Percentiles rank a stretch among this genome's conserved stretches.
Conservation (phyloP, 805 yeast species). For the Phaffomyces opuntiae region DNA sequence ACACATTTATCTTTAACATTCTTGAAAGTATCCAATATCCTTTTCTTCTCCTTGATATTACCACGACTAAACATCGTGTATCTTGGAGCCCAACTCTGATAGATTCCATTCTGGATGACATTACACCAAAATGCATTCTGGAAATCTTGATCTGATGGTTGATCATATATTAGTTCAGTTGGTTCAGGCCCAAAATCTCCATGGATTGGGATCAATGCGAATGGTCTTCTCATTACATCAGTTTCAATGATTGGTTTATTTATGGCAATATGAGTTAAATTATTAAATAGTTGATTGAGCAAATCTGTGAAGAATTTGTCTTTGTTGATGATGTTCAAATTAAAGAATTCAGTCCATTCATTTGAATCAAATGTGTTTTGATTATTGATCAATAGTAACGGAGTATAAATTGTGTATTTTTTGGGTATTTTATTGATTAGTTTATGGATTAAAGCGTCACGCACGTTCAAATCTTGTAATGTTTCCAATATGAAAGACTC, state of each 20-base stretch:
- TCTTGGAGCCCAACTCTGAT: conserved; percentile 78
- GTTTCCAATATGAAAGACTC: not conserved
- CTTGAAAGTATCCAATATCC: conserved; percentile 43
- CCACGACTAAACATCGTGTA: conserved; percentile 88
- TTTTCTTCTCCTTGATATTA: conserved; percentile 70
- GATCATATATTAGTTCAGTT: conserved; percentile 17
- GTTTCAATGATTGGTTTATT: conserved; percentile 57
- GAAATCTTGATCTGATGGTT: conserved; percentile 39
- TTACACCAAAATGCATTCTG: conserved; percentile 63
- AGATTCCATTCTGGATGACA: conserved; percentile 63
- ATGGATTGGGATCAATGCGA: conserved; percentile 47
- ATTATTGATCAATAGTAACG: conserved; percentile 53
- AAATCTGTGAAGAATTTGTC: conserved; percentile 18
- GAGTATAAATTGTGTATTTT: conserved; percentile 59
- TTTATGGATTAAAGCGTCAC: not conserved
- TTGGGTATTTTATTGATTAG: conserved; percentile 31
- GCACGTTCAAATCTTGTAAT: not conserved
- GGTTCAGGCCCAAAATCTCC: conserved; percentile 59
- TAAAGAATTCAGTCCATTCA: conserved; percentile 28
- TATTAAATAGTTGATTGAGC: conserved; percentile 13
- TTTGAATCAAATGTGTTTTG: conserved; percentile 37
- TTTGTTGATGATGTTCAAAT: not conserved
- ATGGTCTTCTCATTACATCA: conserved; percentile 60
- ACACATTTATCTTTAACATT: conserved; percentile 37
- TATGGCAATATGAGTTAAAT: conserved; percentile 55